Base-by-base conservation (phyloP, 192 early-diverging fungal species). In the Entomortierella lignicola region DNA sequence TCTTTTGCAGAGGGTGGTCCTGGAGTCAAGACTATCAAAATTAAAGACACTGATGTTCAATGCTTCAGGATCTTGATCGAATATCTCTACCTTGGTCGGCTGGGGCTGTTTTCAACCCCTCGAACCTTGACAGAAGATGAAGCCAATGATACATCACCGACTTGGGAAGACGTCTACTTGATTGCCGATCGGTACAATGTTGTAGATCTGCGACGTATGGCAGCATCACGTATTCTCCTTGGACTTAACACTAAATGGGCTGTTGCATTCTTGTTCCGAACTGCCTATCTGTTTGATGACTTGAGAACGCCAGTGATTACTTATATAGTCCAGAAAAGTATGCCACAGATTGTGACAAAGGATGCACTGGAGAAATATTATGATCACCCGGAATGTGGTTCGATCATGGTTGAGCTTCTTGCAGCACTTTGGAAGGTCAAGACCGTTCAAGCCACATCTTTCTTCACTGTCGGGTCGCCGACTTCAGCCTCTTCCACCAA, bases 131-230 rank as follows among this genome's bases (percentile, higher is more conserved):
- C 72, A 3, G 51, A 60, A n/a, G 66, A 77, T 25, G 34, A 37
- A 17, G 60, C 52, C 41, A 23, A 37, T 10, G 56, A 58, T 15
- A 0, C 44, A 6, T 2, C 37, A 13, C 64, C 72, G 5, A 63
- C 72, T 0, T 77, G 72, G 72, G 72, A 77, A 37, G 65, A 68
- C 21, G 44, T 77, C 7, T 68, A 67, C 47, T 34, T 68, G 20
- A 27, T 62, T 23, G 72, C 72, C 0, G 60, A 77, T n/a, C 57
- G 72, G 27, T 74, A 74, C 23, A 55, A 61, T 10, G 29, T 74
- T 3, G 7, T 42, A 2, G 42, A 43, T 8, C 58, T 74, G 31
- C 25, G 55, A 30, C 31, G 10, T 4, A 66, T 67, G 23, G 72
- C 64, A 0, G 66, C n/a, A 0, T 8, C 27, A 12, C 57, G 42